Percentiles rank a stretch among this genome's conserved stretches.
These are phyloP conservation scores for Fusarium heterosporum DNA, from an alignment of 2,329 filamentous ascomycete genomes.

Conservation along the genomic window DNA sequence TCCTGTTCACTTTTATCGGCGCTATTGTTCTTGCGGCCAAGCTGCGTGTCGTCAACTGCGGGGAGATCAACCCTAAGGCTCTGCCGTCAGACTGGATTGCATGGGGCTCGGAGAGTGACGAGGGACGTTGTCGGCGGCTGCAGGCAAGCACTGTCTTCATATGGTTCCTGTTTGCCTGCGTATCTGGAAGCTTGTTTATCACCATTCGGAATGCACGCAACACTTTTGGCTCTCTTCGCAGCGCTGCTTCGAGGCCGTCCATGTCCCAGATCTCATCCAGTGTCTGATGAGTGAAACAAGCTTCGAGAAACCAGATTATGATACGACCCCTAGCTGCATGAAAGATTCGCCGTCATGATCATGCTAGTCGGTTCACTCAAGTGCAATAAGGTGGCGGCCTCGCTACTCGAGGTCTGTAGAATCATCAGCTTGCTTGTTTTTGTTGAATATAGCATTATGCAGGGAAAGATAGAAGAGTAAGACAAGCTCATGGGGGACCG, in stretches of 20 bases:
- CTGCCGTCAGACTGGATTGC: conserved; percentile 66
- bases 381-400: not conserved
- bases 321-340: not conserved
- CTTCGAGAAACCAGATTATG: conserved; percentile 2
- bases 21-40: conserved; percentile 78
- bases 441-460: not conserved
- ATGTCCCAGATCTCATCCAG: conserved; percentile 66
- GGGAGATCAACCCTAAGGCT: conserved; percentile 56
- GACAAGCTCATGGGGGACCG: conserved; percentile 13
- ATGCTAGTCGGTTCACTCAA: not conserved
- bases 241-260: conserved; percentile 56
- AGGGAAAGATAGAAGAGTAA: conserved; percentile 4
- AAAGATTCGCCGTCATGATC: not conserved
- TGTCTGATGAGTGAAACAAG: conserved; percentile 53
- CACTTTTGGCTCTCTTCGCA: conserved; percentile 56
- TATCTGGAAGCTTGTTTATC: conserved; percentile 68
- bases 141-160: conserved; percentile 81
- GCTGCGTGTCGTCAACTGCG: conserved; percentile 76
- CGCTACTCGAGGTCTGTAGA: not conserved
- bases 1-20: conserved; percentile 76
- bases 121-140: conserved; percentile 78
- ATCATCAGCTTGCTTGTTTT: not conserved
- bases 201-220: conserved; percentile 65
- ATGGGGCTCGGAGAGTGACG: conserved; percentile 68
- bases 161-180: conserved; percentile 79